Evolutionary conservation across 2,329 filamentous ascomycete species (phyloP).

Genomic region (Alternaria ventricosa): DNA sequence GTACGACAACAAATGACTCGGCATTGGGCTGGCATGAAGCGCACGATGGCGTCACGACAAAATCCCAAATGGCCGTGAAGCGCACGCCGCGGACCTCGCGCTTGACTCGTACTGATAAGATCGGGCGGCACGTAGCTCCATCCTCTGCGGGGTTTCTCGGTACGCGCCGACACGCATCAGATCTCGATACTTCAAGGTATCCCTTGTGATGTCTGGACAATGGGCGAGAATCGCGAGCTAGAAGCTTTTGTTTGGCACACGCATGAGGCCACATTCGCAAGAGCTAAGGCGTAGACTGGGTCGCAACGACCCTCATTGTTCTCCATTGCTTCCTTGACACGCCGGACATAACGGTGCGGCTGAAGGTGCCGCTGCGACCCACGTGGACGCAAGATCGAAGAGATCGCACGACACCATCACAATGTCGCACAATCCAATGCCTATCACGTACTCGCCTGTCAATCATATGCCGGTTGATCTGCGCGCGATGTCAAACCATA

Average conservation of each 20-base stretch:
- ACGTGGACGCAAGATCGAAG: not conserved
- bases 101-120: not conserved
- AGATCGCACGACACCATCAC: not conserved
- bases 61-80: not conserved
- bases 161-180: slow-evolving; percentile 8
- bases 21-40: not conserved
- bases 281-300: not conserved
- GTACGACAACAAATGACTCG: not conserved
- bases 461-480: not conserved
- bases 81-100: not conserved
- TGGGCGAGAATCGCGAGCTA: not conserved
- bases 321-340: not conserved
- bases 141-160: slow-evolving; percentile 5
- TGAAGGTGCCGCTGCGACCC: not conserved
- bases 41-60: slow-evolving; percentile 11
- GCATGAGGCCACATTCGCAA: not conserved
- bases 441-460: not conserved
- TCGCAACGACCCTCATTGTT: not conserved
- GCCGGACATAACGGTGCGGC: not conserved
- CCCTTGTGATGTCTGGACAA: not conserved
- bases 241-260: not conserved
- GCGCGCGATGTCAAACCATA: not conserved
- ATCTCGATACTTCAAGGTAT: not conserved
- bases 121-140: not conserved
- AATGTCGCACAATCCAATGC: not conserved